Evolutionary conservation across 2,329 filamentous ascomycete genomes (phyloP), one percentile per base, ranked within the genome.

Genomic region (Grosmannia clavigera): DNA sequence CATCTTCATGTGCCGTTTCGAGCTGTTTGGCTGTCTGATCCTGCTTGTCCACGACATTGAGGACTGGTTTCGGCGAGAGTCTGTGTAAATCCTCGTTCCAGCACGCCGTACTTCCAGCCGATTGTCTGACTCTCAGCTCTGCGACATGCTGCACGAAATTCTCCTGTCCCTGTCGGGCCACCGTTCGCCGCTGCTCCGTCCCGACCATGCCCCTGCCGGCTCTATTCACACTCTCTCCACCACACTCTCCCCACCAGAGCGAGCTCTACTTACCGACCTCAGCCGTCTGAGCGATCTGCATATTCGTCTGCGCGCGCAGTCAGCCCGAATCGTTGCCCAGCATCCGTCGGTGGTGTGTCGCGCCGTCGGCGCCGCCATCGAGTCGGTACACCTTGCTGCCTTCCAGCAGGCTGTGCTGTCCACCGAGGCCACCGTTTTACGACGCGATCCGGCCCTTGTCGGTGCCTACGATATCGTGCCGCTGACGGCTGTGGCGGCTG

Each of bases 91-190:
- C 7, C 33, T 52, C 3, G 27, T 58, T 27, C 14, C 25, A 3
- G 14, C 14, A 25, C 9, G 5, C 7, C 10, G 7, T 19, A 19
- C 38, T 16, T 11, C 38, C 29, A 22, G 7, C 22, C n/a, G 33
- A 31, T 7, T 12, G 14, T 6, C 25, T 35, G 31, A 14, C 35
- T 12, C 6, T 12, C 55, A 31, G 38, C 10, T 27, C 40, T 10
- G 12, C 50, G 38, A 66, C 66, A 99, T 99, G 94, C 88, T 99
- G 73, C 94, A 97, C 82, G 94, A 99, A 80, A 90, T 99, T 76
- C 85, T 97, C 74, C 86, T 99, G 74, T 92, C 92, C 72, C 85
- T 97, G 74, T 95, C 92, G 68, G 92, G 94, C 66, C 90, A 97
- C 75, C 87, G 89, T 65, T 96, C 92, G 65, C 87, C 91, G 66